phyloP scores from a whole-genome alignment of 257 asterid species.

The Oldenlandia corymbosa region DNA sequence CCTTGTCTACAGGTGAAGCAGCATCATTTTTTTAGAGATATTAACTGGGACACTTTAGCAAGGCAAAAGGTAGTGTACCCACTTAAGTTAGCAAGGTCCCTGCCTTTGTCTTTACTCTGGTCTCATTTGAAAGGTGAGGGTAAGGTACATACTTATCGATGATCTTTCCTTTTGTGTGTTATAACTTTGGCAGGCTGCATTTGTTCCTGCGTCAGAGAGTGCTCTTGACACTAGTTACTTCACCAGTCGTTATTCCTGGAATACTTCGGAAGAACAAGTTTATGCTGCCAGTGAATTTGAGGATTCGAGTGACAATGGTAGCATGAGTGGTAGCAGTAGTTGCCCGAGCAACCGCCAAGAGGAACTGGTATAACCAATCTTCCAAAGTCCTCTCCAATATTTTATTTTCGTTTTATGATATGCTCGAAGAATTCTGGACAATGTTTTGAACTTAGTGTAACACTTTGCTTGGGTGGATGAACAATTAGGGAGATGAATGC shows the following conservation, averaged over 20 bases:
- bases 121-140: background rate
- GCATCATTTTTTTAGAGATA: constrained; percentile 86
- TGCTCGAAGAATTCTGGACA: no score
- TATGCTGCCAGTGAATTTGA: constrained; percentile 81
- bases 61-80: constrained; percentile 70
- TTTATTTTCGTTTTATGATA: no score
- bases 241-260: constrained; percentile 93
- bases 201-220: constrained; percentile 90
- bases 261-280: constrained; percentile 82
- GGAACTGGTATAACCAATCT: constrained; percentile 46
- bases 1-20: constrained; percentile 70
- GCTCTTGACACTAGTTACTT: constrained; percentile 94
- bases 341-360: constrained; percentile 91
- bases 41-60: constrained; percentile 98
- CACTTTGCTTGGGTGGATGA: constrained; percentile 10
- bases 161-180: background rate
- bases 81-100: background rate
- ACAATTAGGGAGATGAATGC: constrained; percentile 63
- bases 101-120: background rate
- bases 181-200: constrained; percentile 65
- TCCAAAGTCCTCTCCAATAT: no score
- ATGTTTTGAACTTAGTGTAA: no score
- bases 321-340: constrained; percentile 82
- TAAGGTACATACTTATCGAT: background rate
- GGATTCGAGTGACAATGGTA: constrained; percentile 73